Percentiles rank a stretch among this genome's conserved stretches.
Evolutionary conservation across 1,284 basidiomycete species (phyloP).

Genomic region (Sporisorium scitamineum): DNA sequence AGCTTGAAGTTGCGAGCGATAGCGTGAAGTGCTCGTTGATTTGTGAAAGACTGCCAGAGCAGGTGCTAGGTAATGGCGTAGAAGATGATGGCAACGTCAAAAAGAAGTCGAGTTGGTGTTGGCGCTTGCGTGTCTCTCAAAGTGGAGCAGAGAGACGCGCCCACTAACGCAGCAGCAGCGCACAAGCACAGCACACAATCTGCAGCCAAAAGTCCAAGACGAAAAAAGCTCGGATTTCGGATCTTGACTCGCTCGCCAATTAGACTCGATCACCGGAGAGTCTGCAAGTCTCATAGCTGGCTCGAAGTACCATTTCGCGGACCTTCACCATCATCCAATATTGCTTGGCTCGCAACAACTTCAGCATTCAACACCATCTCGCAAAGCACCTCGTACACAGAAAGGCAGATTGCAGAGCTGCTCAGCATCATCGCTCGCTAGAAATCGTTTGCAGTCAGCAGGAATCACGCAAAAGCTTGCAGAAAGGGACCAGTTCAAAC

Average conservation of each 20-base stretch:
- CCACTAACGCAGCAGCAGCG: conserved; percentile 7
- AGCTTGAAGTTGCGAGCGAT: background rate
- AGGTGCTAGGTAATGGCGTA: background rate
- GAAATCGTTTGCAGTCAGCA: too few species aligned
- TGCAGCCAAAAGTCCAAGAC: conserved; percentile 7
- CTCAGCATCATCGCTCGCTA: background rate
- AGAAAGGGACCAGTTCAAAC: conserved; percentile 1
- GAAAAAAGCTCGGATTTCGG: conserved; percentile 20
- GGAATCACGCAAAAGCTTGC: background rate
- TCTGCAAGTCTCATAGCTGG: background rate
- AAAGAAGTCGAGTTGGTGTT: conserved; percentile 13
- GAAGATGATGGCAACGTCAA: conserved; percentile 1
- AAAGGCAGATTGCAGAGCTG: background rate
- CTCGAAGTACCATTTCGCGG: background rate
- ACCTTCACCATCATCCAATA: background rate
- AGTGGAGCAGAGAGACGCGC: conserved; percentile 34
- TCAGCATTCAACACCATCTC: background rate
- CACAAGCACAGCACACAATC: conserved; percentile 6
- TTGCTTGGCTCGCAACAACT: background rate
- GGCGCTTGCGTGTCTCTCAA: conserved; percentile 35
- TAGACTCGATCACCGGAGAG: conserved; percentile 33
- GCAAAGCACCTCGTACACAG: background rate
- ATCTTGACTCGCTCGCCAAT: conserved; percentile 1
- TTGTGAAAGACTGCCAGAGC: background rate
- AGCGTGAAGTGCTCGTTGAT: background rate